phyloP scores from a whole-genome alignment of 176 grass and related monocot species.

The Triticum timopheevii region DNA sequence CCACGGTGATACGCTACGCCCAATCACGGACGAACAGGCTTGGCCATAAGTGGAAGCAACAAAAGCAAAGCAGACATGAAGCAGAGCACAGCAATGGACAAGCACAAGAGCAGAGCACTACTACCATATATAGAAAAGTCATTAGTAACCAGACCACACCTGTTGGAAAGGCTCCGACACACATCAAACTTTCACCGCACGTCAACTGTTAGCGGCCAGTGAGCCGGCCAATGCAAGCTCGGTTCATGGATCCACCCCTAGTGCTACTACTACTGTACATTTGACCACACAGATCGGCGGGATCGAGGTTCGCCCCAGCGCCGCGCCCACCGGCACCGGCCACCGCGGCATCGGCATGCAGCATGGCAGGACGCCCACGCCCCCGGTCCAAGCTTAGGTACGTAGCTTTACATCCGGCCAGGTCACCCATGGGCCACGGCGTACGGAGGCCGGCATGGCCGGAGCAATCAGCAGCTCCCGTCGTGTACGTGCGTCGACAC shows the following conservation, averaged over 20 bases:
- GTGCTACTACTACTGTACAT: slow-evolving; percentile 12
- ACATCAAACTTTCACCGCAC: not conserved
- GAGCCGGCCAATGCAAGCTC: not conserved
- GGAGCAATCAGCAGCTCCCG: not conserved
- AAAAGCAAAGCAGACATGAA: slow-evolving; percentile 4
- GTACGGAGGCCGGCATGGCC: not conserved
- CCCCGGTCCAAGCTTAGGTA: not conserved
- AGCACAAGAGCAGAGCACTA: not conserved
- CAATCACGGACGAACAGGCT: not conserved
- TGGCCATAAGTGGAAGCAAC: slow-evolving; percentile 6
- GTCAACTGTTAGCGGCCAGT: not conserved
- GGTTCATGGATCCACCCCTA: not conserved
- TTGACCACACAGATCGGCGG: not conserved
- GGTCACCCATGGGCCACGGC: slow-evolving; percentile 1
- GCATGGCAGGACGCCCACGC: no score
- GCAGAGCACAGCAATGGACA: not conserved
- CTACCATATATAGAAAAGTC: no score
- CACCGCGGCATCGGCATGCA: not conserved
- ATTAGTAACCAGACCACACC: not conserved
- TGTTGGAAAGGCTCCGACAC: slow-evolving; percentile 2
- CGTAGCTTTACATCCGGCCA: not conserved
- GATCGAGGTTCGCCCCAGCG: not conserved
- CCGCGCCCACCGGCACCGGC: not conserved
- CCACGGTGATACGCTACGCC: not conserved
- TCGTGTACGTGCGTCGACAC: not conserved